These are phyloP conservation scores for Serendipita sp. DNA, from an alignment of 768 basidiomycete species.

Conservation along the genomic window DNA sequence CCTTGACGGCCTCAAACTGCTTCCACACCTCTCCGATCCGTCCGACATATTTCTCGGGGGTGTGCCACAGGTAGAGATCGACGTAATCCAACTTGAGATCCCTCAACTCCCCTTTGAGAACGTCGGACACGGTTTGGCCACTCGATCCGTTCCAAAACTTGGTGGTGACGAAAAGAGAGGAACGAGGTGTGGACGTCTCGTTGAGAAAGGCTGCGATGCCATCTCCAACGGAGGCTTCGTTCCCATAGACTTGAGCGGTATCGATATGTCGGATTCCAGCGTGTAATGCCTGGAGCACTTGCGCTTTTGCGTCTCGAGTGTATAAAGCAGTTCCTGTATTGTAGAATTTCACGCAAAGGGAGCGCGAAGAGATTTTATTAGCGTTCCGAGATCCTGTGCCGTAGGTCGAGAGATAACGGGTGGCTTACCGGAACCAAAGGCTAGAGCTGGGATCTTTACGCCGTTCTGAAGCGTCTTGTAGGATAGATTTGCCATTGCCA, in stretches of 20 bases:
- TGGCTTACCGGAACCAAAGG: background rate
- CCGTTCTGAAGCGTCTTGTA: background rate
- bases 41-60: constrained; percentile 10
- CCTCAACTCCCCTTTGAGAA: constrained; percentile 18
- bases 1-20: constrained; percentile 18
- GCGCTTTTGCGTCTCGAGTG: background rate
- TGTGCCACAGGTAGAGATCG: constrained; percentile 23
- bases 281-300: constrained; percentile 15
- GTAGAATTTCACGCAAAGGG: no score
- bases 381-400: background rate
- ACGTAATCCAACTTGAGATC: constrained; percentile 18
- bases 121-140: constrained; percentile 14
- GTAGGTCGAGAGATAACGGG: background rate
- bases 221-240: constrained; percentile 19
- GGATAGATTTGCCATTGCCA: no score
- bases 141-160: constrained; percentile 12
- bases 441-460: background rate
- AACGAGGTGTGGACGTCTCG: constrained; percentile 12
- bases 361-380: no score
- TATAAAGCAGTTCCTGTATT: background rate
- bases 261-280: constrained; percentile 20
- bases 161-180: constrained; percentile 20
- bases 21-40: constrained; percentile 18
- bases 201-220: constrained; percentile 16
- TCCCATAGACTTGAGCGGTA: constrained; percentile 20